Percentiles rank a stretch among this genome's conserved stretches.
These are phyloP conservation scores for Pneumocystis carinii DNA, from an alignment of 1,139 yeast species.

Conservation along the genomic window DNA sequence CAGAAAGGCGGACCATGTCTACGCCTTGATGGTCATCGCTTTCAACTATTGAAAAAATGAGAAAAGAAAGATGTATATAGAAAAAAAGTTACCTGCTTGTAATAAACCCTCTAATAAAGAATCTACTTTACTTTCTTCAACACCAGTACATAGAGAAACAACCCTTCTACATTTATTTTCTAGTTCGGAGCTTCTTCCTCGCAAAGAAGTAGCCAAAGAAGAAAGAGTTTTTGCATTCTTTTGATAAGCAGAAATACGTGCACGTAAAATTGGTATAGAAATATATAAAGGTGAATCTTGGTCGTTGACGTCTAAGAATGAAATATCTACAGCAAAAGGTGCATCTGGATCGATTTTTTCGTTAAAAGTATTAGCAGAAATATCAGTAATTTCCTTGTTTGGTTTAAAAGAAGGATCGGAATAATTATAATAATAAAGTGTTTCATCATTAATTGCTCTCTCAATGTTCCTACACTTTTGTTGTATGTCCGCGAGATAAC, in stretches of 20 bases:
- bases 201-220: conserved; percentile 35
- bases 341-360: background rate
- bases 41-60: conserved; percentile 30
- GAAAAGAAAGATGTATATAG: background rate
- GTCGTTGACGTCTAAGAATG: background rate
- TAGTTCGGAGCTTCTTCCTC: conserved; percentile 42
- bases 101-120: conserved; percentile 67
- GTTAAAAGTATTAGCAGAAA: background rate
- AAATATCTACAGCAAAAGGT: background rate
- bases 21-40: conserved; percentile 48
- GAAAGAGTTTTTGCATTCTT: conserved; percentile 43
- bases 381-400: background rate
- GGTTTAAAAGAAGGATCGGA: background rate
- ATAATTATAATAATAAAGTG: background rate
- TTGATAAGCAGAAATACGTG: conserved; percentile 67
- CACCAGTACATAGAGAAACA: conserved; percentile 80
- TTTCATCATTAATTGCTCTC: conserved; percentile 42
- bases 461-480: conserved; percentile 41
- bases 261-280: conserved; percentile 49
- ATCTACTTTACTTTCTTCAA: conserved; percentile 65
- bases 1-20: conserved; percentile 40
- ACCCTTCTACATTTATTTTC: conserved; percentile 80
- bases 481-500: conserved; percentile 32
- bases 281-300: conserved; percentile 25
- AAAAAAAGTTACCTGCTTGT: conserved; percentile 40